Evolutionary conservation across 305 asterid genomes (phyloP).

Genomic region (Solanum hybrid): DNA sequence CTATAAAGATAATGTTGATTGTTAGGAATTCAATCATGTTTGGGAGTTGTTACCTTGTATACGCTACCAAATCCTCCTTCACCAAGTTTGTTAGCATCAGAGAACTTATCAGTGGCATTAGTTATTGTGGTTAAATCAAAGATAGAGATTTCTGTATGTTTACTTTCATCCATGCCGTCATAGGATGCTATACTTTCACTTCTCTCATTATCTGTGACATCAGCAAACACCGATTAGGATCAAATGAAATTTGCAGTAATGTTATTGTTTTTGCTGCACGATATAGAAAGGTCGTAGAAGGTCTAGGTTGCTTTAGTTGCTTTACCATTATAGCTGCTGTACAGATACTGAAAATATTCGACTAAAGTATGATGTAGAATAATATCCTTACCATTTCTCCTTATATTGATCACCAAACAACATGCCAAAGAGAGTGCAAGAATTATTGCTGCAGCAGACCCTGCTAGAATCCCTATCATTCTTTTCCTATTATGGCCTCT

Average conservation of each 20-base stretch:
- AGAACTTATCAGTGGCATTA: conserved; percentile 26
- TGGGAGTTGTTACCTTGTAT: conserved; percentile 24
- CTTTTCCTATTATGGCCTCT: conserved; percentile 11
- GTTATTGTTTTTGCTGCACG: background rate
- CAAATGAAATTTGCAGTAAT: background rate
- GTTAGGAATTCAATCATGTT: background rate
- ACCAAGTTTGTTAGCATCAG: conserved; percentile 28
- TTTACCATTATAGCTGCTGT: background rate
- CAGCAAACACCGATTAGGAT: background rate
- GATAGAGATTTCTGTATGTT: conserved; percentile 12
- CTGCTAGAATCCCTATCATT: conserved; percentile 1
- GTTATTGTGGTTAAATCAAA: conserved; percentile 23
- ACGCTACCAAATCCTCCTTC: conserved; percentile 39
- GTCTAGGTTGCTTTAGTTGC: background rate
- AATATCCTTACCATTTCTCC: conserved; percentile 17
- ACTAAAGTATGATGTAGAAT: background rate
- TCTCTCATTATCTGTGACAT: background rate
- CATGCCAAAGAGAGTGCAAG: conserved; percentile 4
- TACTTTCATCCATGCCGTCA: conserved; percentile 14
- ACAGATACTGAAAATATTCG: background rate
- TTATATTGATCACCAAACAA: conserved; percentile 5
- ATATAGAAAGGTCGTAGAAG: background rate
- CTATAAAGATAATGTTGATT: background rate
- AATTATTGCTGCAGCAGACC: conserved; percentile 15
- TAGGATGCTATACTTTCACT: conserved; percentile 3